A percentile compares a stretch with the other conserved stretches of the same genome.
phyloP scores from a whole-genome alignment of 805 yeast species.

The Lipomyces starkeyi region DNA sequence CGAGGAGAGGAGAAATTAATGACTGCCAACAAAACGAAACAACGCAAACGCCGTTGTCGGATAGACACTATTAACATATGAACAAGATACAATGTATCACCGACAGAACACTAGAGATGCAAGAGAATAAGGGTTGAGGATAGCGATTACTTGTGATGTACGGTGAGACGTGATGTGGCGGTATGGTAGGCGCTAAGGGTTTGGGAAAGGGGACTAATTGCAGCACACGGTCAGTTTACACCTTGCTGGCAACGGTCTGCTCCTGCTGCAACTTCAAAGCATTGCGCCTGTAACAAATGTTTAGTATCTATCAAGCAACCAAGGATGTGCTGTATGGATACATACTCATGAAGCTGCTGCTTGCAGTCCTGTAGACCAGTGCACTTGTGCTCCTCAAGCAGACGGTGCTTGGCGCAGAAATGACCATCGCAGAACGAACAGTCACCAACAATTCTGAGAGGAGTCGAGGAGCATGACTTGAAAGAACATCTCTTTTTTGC shows the following conservation, averaged over 20 bases:
- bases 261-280: conserved; percentile 83
- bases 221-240: conserved; percentile 45
- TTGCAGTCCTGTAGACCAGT: conserved; percentile 78
- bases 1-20: not conserved
- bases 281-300: conserved; percentile 54
- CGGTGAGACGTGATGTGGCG: not conserved
- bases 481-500: conserved; percentile 55
- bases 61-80: not conserved
- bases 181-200: not conserved
- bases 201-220: not conserved
- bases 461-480: conserved; percentile 65
- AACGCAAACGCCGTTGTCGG: conserved; percentile 12
- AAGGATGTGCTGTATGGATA: not conserved
- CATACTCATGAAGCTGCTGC: conserved; percentile 72
- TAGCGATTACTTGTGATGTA: not conserved
- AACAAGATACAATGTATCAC: not conserved
- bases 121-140: not conserved
- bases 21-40: conserved; percentile 6
- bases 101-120: not conserved
- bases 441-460: conserved; percentile 73
- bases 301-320: not conserved
- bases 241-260: conserved; percentile 79
- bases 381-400: conserved; percentile 84
- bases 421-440: conserved; percentile 84
- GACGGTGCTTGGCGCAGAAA: conserved; percentile 84